Percentiles rank a stretch among this genome's conserved stretches.
phyloP scores from a whole-genome alignment of 2,329 filamentous ascomycete species.

The Incumbomyces delicatus region DNA sequence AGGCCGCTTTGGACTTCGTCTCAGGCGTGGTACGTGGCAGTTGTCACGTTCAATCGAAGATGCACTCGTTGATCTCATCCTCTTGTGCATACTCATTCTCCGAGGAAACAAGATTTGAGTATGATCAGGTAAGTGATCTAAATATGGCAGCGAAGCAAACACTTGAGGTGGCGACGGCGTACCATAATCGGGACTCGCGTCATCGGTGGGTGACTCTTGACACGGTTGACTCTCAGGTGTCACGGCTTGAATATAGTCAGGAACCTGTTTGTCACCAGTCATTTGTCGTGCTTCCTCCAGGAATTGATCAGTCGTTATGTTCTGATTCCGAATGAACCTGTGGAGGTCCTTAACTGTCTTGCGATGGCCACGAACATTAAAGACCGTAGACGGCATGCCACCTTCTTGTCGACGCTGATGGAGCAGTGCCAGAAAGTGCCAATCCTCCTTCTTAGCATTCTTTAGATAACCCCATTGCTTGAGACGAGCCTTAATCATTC shows the following conservation, averaged over 20 bases:
- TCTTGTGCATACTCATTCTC: not conserved
- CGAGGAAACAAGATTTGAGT: not conserved
- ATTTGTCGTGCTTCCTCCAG: slow-evolving; percentile 13
- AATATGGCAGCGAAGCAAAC: not conserved
- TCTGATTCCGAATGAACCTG: slow-evolving; percentile 20
- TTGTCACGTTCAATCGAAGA: not conserved
- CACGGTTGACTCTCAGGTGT: slow-evolving; percentile 12
- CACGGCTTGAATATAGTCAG: slow-evolving; percentile 16
- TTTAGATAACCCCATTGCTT: slow-evolving; percentile 20
- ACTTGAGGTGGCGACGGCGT: slow-evolving; percentile 3
- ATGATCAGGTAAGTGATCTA: not conserved
- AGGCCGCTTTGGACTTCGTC: not conserved
- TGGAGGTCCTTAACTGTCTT: slow-evolving; percentile 19
- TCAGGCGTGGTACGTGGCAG: not conserved
- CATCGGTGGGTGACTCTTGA: not conserved
- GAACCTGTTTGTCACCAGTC: slow-evolving; percentile 7
- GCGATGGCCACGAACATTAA: slow-evolving; percentile 19
- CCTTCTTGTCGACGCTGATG: slow-evolving; percentile 15
- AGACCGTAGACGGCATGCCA: slow-evolving; percentile 17
- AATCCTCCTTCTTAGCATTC: slow-evolving; percentile 21
- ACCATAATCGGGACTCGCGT: not conserved
- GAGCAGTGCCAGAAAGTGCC: slow-evolving; percentile 19
- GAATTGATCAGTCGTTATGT: slow-evolving; percentile 20
- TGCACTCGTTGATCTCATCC: not conserved
- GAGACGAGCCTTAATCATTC: slow-evolving; percentile 16